Evolutionary conservation across 192 early-diverging fungal genomes (phyloP).

Genomic region (Mortierella claussenii): DNA sequence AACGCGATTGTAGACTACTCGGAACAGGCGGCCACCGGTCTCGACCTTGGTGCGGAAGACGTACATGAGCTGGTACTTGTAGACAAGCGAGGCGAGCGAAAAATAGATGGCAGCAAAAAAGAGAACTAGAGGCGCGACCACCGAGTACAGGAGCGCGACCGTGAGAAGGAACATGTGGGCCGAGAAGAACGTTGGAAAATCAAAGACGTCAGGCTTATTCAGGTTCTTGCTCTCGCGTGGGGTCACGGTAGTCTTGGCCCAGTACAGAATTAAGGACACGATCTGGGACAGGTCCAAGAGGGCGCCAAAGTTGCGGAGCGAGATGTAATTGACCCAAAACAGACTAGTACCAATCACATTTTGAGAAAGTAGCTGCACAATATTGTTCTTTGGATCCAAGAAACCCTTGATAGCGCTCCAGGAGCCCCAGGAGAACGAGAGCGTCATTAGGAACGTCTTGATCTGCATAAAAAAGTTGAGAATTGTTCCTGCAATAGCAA

Average conservation of each 20-base stretch:
- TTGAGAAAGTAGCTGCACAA: slow-evolving; percentile 48
- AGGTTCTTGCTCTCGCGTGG: slow-evolving; percentile 75
- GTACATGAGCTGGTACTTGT: slow-evolving; percentile 79
- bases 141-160: slow-evolving; percentile 75
- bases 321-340: slow-evolving; percentile 84
- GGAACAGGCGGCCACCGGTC: slow-evolving; percentile 79
- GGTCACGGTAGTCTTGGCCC: slow-evolving; percentile 68
- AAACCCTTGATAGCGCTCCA: slow-evolving; percentile 46
- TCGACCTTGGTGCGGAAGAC: slow-evolving; percentile 78
- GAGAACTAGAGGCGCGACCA: slow-evolving; percentile 75
- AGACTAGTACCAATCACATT: slow-evolving; percentile 60
- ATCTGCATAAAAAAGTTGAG: slow-evolving; percentile 31
- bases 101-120: slow-evolving; percentile 74
- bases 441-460: slow-evolving; percentile 12
- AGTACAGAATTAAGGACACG: slow-evolving; percentile 67
- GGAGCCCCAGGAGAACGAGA: background rate
- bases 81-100: slow-evolving; percentile 71
- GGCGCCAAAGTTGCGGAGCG: slow-evolving; percentile 70
- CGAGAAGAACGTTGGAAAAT: slow-evolving; percentile 76
- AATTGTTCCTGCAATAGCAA: slow-evolving; percentile 60
- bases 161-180: slow-evolving; percentile 77
- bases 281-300: slow-evolving; percentile 77
- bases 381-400: slow-evolving; percentile 35
- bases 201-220: slow-evolving; percentile 75
- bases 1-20: slow-evolving; percentile 75